Conservation (phyloP, 2,329 filamentous ascomycete species). For the Hymenoscyphus occultus region DNA sequence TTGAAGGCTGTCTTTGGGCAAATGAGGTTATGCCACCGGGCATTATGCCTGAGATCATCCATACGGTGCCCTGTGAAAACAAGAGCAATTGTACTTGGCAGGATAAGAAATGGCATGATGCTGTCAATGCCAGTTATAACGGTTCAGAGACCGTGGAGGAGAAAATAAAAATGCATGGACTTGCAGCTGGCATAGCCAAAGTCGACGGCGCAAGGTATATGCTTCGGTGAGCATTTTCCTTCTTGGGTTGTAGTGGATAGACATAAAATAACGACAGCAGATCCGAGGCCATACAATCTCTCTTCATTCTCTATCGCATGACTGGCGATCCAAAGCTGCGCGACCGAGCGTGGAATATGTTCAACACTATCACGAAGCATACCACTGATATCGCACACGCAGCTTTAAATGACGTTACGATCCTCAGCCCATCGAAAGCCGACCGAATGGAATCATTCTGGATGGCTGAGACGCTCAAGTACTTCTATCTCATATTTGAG, state of each 20-base stretch:
- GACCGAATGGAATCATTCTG: constrained; percentile 39
- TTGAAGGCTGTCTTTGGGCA: constrained; percentile 59
- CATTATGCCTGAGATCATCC: constrained; percentile 57
- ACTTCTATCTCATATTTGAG: constrained; percentile 79
- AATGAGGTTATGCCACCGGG: constrained; percentile 55
- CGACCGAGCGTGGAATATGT: constrained; percentile 48
- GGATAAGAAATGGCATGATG: constrained; percentile 49
- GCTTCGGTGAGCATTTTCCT: constrained; percentile 3
- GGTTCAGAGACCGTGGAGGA: not conserved
- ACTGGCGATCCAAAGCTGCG: constrained; percentile 34
- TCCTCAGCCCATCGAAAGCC: constrained; percentile 31
- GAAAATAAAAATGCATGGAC: constrained; percentile 5
- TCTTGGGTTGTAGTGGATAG: too few relatives aligned
- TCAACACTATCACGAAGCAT: constrained; percentile 42
- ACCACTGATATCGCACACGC: constrained; percentile 44
- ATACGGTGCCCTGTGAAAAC: constrained; percentile 34
- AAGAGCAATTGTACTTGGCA: constrained; percentile 22
- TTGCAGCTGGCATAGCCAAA: constrained; percentile 8
- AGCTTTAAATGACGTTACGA: constrained; percentile 40
- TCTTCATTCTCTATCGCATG: constrained; percentile 55
- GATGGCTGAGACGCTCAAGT: constrained; percentile 69
- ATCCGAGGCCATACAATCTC: constrained; percentile 65
- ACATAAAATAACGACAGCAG: constrained; percentile 25
- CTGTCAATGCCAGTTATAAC: not conserved
- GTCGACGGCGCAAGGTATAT: constrained; percentile 14